Evolutionary conservation across 495 filamentous ascomycete genomes (phyloP).

Genomic region (Tuber aestivum): DNA sequence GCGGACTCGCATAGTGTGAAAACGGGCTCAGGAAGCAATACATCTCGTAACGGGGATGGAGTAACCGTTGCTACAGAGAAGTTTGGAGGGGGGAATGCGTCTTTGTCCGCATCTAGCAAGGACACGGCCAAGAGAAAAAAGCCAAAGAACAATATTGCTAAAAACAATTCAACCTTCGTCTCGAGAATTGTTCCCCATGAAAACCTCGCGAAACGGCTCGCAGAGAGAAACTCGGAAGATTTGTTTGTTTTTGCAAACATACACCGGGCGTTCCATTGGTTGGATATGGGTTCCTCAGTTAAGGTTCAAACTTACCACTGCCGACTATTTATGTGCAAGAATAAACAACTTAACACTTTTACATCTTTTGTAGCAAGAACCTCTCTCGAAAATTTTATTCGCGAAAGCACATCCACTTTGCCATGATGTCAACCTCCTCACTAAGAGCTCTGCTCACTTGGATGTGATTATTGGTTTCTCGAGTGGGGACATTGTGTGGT

Average conservation of each 20-base stretch:
- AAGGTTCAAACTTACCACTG: conserved; percentile 31
- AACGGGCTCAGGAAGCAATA: conserved; percentile 32
- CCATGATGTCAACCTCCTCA: conserved; percentile 82
- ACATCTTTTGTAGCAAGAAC: conserved; percentile 58
- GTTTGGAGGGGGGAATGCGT: conserved; percentile 83
- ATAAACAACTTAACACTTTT: conserved; percentile 17
- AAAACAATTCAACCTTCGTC: conserved; percentile 96
- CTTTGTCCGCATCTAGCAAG: conserved; percentile 60
- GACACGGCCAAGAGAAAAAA: conserved; percentile 75
- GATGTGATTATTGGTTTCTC: conserved; percentile 95
- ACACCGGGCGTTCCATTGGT: conserved; percentile 85
- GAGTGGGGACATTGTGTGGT: conserved; percentile 96
- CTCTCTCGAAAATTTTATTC: conserved; percentile 89
- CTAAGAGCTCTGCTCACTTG: conserved; percentile 70
- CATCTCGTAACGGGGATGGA: conserved; percentile 30
- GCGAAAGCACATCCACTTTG: conserved; percentile 93
- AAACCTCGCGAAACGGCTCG: conserved; percentile 64
- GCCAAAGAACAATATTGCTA: conserved; percentile 94
- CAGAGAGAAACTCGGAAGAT: conserved; percentile 70
- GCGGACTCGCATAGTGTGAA: conserved; percentile 42
- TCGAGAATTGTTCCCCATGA: conserved; percentile 93
- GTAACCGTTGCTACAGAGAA: conserved; percentile 26
- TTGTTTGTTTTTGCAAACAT: conserved; percentile 90
- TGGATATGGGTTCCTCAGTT: conserved; percentile 55
- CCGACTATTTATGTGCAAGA: conserved; percentile 3